Percentiles rank a stretch among this genome's conserved stretches.
Evolutionary conservation across 1,284 basidiomycete species (phyloP).

Genomic region (Pyrrhoderma noxium): DNA sequence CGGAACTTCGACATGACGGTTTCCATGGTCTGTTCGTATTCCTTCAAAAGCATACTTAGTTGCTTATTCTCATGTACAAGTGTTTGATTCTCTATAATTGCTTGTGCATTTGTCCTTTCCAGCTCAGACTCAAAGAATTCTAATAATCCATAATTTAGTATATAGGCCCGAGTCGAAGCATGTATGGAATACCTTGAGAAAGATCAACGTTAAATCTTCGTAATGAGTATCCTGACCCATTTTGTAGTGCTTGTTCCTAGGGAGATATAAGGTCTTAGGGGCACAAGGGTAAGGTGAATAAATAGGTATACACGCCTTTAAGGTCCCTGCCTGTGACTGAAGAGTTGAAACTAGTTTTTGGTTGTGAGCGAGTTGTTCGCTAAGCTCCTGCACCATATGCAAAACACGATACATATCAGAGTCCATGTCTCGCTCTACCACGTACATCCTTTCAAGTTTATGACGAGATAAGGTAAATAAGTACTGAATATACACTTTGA

Average conservation of each 20-base stretch:
- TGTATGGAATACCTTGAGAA: conserved; percentile 56
- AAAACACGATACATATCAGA: conserved; percentile 68
- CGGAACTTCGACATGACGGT: conserved; percentile 96
- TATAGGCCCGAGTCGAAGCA: conserved; percentile 1
- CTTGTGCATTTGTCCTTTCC: conserved; percentile 83
- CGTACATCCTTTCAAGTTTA: background rate
- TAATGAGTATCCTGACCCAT: conserved; percentile 74
- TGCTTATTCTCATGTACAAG: conserved; percentile 94
- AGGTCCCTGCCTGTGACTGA: conserved; percentile 64
- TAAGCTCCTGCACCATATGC: conserved; percentile 75
- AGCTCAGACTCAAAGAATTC: conserved; percentile 91
- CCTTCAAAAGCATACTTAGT: conserved; percentile 79
- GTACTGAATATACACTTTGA: too few species aligned
- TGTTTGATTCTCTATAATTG: conserved; percentile 90
- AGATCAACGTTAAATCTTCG: conserved; percentile 93
- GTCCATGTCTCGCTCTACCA: conserved; percentile 43
- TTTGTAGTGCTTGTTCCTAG: conserved; percentile 80
- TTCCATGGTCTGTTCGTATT: conserved; percentile 93
- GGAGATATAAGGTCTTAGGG: too few species aligned
- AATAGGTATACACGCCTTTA: conserved; percentile 56
- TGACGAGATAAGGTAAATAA: too few species aligned
- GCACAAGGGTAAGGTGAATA: conserved; percentile 5
- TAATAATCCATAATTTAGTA: conserved; percentile 27
- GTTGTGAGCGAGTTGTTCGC: conserved; percentile 84
- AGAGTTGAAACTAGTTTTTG: conserved; percentile 71